These are phyloP conservation scores for Diaporthe citri DNA, from an alignment of 2,329 filamentous ascomycete species.

Conservation along the genomic window DNA sequence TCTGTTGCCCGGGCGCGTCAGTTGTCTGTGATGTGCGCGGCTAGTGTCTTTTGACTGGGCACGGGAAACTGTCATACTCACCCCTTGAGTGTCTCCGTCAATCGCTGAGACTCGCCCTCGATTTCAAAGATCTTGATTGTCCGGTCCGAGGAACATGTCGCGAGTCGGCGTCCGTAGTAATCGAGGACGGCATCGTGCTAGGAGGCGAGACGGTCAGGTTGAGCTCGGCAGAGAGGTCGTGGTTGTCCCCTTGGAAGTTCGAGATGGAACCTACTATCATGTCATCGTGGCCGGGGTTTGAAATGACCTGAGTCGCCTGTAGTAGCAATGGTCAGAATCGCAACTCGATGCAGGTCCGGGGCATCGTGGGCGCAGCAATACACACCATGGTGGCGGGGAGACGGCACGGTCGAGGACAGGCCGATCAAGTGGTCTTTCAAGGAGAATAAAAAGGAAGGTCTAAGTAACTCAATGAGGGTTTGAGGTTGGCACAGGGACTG, in stretches of 20 bases:
- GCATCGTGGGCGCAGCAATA: conserved; percentile 13
- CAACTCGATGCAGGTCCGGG: not conserved
- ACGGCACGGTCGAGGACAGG: not conserved
- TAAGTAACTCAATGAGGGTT: conserved; percentile 2
- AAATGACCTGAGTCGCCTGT: conserved; percentile 77
- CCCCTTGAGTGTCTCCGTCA: conserved; percentile 96
- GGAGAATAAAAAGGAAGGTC: not conserved
- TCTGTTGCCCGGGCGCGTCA: conserved; percentile 60
- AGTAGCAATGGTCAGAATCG: conserved; percentile 30
- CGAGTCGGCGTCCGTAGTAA: conserved; percentile 96
- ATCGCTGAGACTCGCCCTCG: conserved; percentile 89
- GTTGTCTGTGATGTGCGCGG: not conserved
- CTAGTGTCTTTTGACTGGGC: not conserved
- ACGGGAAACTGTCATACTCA: conserved; percentile 56
- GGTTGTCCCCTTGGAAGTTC: conserved; percentile 35
- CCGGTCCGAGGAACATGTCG: conserved; percentile 97
- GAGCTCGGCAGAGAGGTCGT: conserved; percentile 18
- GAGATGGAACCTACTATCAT: conserved; percentile 87
- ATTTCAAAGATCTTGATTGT: conserved; percentile 99
- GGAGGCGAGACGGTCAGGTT: conserved; percentile 41
- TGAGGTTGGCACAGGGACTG: not conserved
- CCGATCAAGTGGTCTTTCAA: not conserved
- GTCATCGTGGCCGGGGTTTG: conserved; percentile 93
- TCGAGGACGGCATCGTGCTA: conserved; percentile 98
- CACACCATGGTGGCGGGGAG: conserved; percentile 39